Evolutionary conservation across 768 basidiomycete species (phyloP).

Genomic region (Kwoniella sp.): DNA sequence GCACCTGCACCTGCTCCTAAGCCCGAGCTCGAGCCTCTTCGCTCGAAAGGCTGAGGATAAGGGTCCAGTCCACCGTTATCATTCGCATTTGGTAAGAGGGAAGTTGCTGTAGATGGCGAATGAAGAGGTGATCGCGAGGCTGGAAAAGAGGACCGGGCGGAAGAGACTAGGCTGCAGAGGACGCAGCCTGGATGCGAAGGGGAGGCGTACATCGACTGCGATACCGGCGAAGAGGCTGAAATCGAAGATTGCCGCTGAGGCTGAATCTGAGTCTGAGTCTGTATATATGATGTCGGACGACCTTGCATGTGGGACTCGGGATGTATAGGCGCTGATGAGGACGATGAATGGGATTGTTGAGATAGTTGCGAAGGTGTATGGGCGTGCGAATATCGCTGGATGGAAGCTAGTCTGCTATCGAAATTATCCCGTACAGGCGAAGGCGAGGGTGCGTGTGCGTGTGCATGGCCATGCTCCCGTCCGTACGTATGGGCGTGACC

Average conservation of each 20-base stretch:
- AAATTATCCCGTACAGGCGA: not conserved
- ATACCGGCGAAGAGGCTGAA: not conserved
- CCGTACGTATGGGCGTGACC: no score
- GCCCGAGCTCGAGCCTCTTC: constrained; percentile 2
- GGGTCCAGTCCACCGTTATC: no score
- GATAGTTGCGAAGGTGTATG: not conserved
- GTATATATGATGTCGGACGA: not conserved
- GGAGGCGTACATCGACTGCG: not conserved
- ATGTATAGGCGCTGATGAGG: constrained; percentile 5
- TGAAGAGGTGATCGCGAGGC: not conserved
- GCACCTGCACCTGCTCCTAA: not conserved
- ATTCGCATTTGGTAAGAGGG: constrained; percentile 4
- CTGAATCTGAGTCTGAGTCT: not conserved
- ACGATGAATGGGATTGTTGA: not conserved
- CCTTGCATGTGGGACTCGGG: not conserved
- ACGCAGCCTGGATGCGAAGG: constrained; percentile 13
- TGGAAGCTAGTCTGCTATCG: not conserved
- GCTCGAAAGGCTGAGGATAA: constrained; percentile 8
- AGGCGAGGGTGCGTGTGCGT: not conserved
- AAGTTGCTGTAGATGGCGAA: not conserved
- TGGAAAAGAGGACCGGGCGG: not conserved
- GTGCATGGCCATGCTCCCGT: no score
- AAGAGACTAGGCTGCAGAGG: constrained; percentile 15
- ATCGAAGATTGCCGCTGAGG: not conserved
- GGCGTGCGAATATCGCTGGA: not conserved